phyloP scores from a whole-genome alignment of 345 rosid species.

The Salix purpurea region DNA sequence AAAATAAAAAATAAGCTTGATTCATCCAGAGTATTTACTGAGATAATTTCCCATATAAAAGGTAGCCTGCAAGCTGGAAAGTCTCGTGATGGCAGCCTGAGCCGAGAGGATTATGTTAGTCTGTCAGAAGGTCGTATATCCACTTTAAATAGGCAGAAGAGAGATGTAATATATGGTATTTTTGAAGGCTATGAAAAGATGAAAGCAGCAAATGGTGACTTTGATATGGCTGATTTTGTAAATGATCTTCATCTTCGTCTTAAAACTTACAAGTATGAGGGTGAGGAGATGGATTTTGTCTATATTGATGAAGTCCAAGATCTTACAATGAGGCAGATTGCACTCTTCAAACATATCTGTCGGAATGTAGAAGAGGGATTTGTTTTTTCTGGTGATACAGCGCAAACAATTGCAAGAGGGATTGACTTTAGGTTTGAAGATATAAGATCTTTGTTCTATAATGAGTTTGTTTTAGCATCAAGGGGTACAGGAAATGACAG shows the following conservation, averaged over 20 bases:
- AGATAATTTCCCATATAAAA: conserved; percentile 53
- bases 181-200: conserved; percentile 44
- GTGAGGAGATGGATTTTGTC: conserved; percentile 41
- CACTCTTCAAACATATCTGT: conserved; percentile 42
- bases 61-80: conserved; percentile 35
- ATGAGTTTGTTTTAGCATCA: conserved; percentile 35
- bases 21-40: conserved; percentile 45
- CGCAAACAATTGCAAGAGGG: conserved; percentile 46
- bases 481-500: neutral
- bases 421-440: conserved; percentile 53
- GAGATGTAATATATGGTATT: conserved; percentile 35
- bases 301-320: conserved; percentile 67
- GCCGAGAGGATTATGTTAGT: conserved; percentile 30
- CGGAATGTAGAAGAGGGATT: conserved; percentile 44
- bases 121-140: conserved; percentile 38
- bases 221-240: conserved; percentile 58
- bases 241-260: conserved; percentile 47
- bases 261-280: conserved; percentile 18
- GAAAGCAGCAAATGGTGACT: conserved; percentile 40
- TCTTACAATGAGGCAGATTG: conserved; percentile 52
- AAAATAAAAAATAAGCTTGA: conserved; percentile 34
- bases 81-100: conserved; percentile 27
- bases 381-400: conserved; percentile 50
- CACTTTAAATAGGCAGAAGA: conserved; percentile 22
- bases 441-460: conserved; percentile 39